Base-by-base conservation (phyloP, 495 filamentous ascomycete species). In the Staphylotrichum tortipilum region DNA sequence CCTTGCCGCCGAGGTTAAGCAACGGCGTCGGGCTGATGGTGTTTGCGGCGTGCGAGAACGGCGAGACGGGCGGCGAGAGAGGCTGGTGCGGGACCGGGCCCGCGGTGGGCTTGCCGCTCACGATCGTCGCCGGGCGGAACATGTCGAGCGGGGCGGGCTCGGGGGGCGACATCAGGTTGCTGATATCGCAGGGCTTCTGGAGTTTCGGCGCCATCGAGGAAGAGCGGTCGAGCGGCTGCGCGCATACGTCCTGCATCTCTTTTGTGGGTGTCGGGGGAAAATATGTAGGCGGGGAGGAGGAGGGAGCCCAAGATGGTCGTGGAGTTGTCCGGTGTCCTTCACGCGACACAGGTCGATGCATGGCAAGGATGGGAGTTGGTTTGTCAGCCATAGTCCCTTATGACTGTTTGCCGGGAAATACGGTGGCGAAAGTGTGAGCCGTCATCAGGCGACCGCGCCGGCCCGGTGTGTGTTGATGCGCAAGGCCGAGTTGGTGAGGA, bases 141-240 rank as follows among this genome's bases (percentile, higher is more conserved):
- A 60, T 78, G 38, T 88, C 84, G 42, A 80, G 67, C 18, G 78
- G 77, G 54, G 78, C 73, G 8, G 72, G 68, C 59, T 86, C 84
- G 39, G 85, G 85, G 19, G 85, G 85, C 30, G 85, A 89, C 80
- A 89, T 84, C 31, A 89, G 73, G 62, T 75, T 86, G 59, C 76
- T 70, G 47, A 72, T 70, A 52, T 69, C 63, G 22, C 61, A 58
- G 2, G 60, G 50, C 45, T 67, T 69, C 50, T 65, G 66, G 10
- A 54, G 26, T 26, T 58, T 53, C 10, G 28, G 21, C 15, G 44
- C 46, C 53, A 49, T 53, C 4, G 44, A 40, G 8, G 47, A 36
- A 7, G 37, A 7, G 19, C 22, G n/a, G 38, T 35, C 30, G 10
- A n/a, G 22, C 3, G 49, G 22, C 2, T 15, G 30, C 4, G 45